phyloP scores from a whole-genome alignment of 371 early-diverging fungal species.

The Apophysomyces elegans region DNA sequence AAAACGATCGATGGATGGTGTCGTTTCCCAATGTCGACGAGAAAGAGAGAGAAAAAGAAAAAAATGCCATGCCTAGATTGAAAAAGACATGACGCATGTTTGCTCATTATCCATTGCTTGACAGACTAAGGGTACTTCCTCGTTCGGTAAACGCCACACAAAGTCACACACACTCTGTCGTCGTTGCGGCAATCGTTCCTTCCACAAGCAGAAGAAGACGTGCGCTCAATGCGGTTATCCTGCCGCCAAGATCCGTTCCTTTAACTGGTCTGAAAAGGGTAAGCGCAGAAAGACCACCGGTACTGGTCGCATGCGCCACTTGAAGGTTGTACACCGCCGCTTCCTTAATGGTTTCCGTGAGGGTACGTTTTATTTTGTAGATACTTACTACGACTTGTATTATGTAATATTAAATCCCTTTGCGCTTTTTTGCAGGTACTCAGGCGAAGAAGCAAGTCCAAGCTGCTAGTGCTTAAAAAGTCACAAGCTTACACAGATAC shows the following conservation, averaged over 20 bases:
- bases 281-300: slow-evolving; percentile 97
- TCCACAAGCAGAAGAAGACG: slow-evolving; percentile 99
- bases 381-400: background rate
- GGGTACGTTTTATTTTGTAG: slow-evolving; percentile 39
- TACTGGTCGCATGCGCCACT: slow-evolving; percentile 96
- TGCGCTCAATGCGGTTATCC: slow-evolving; percentile 99
- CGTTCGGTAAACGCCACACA: slow-evolving; percentile 99
- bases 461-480: slow-evolving; percentile 28
- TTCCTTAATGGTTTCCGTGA: slow-evolving; percentile 97
- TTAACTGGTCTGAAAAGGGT: slow-evolving; percentile 95
- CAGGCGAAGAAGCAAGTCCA: slow-evolving; percentile 27
- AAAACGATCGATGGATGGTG: slow-evolving; percentile 4
- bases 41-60: background rate
- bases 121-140: slow-evolving; percentile 98
- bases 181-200: slow-evolving; percentile 96
- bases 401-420: background rate
- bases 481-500: background rate
- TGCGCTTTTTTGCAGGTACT: slow-evolving; percentile 16
- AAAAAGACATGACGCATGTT: background rate
- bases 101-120: slow-evolving; percentile 4
- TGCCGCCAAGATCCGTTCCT: slow-evolving; percentile 93
- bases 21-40: background rate
- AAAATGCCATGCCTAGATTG: background rate
- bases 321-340: slow-evolving; percentile 86
- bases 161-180: slow-evolving; percentile 98